phyloP scores from a whole-genome alignment of 2,329 filamentous ascomycete species.

The Fusarium ramigenum region DNA sequence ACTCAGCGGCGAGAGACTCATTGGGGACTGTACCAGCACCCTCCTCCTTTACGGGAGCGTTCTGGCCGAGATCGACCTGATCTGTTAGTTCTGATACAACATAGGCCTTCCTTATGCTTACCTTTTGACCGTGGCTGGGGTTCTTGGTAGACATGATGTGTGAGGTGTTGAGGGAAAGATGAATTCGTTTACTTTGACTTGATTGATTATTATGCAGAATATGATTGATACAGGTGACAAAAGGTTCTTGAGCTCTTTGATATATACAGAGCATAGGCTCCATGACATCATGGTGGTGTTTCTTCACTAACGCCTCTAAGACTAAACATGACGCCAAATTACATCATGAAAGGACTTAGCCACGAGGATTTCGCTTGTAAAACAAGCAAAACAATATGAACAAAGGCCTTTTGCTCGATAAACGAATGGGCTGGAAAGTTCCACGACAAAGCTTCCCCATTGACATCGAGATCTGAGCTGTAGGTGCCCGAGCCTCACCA shows the following conservation, averaged over 20 bases:
- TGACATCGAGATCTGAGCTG: constrained; percentile 22
- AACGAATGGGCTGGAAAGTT: constrained; percentile 18
- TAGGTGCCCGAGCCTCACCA: neutral
- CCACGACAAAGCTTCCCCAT: constrained; percentile 1
- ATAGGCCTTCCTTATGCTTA: neutral
- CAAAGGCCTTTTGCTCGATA: neutral
- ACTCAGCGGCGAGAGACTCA: constrained; percentile 82
- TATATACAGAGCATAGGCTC: constrained; percentile 16
- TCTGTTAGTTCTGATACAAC: constrained; percentile 2
- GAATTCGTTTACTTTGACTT: neutral
- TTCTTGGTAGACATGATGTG: constrained; percentile 34
- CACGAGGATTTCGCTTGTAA: neutral
- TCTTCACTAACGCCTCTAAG: constrained; percentile 17
- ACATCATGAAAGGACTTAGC: constrained; percentile 31
- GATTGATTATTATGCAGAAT: neutral
- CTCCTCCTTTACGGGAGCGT: constrained; percentile 66
- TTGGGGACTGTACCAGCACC: constrained; percentile 69
- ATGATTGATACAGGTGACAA: neutral
- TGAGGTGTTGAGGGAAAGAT: neutral
- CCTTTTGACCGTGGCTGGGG: constrained; percentile 38
- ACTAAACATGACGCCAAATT: constrained; percentile 34
- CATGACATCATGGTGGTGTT: constrained; percentile 34
- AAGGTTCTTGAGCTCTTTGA: constrained; percentile 13
- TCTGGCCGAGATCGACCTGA: constrained; percentile 57
- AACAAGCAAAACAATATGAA: constrained; percentile 2